Percentiles rank a stretch among this genome's conserved stretches.
Conservation (phyloP, 345 rosid genomes). For the Euphorbia lathyris region DNA sequence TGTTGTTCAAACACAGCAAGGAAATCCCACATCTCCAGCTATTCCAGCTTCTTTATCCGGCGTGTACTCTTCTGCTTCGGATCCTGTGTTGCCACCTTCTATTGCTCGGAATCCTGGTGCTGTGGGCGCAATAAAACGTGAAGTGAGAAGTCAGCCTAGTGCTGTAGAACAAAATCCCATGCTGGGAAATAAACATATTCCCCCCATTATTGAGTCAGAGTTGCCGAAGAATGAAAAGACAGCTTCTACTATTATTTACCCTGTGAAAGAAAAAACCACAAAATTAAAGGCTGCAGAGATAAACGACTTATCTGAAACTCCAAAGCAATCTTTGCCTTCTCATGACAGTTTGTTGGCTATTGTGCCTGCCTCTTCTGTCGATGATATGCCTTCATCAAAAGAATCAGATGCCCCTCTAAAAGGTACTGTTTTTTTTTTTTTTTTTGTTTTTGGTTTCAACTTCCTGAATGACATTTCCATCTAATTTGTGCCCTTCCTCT, state of each 20-base stretch:
- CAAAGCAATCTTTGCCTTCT: constrained; percentile 23
- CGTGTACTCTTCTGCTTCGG: constrained; percentile 37
- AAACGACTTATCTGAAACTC: constrained; percentile 29
- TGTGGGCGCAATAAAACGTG: constrained; percentile 26
- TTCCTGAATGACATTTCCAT: not conserved
- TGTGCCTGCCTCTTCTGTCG: constrained; percentile 33
- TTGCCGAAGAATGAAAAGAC: constrained; percentile 21
- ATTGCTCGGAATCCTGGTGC: constrained; percentile 24
- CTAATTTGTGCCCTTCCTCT: not conserved
- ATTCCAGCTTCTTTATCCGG: constrained; percentile 32
- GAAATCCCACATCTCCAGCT: constrained; percentile 24
- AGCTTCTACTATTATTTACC: constrained; percentile 6
- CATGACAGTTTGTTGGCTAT: constrained; percentile 25
- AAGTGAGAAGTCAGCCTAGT: constrained; percentile 26
- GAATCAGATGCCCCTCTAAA: constrained; percentile 21
- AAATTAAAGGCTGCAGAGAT: constrained; percentile 30
- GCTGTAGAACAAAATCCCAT: constrained; percentile 33
- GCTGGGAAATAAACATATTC: constrained; percentile 24
- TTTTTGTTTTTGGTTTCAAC: not conserved
- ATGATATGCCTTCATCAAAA: constrained; percentile 24
- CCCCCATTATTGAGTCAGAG: constrained; percentile 10
- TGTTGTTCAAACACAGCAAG: constrained; percentile 34
- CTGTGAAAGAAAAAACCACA: constrained; percentile 14
- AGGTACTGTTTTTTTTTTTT: constrained; percentile 36
- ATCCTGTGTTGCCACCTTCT: constrained; percentile 39